A percentile compares a stretch with the other conserved stretches of the same genome.
These are phyloP conservation scores for Rhodotorula taiwanensis DNA, from an alignment of 768 basidiomycete genomes.

Conservation along the genomic window DNA sequence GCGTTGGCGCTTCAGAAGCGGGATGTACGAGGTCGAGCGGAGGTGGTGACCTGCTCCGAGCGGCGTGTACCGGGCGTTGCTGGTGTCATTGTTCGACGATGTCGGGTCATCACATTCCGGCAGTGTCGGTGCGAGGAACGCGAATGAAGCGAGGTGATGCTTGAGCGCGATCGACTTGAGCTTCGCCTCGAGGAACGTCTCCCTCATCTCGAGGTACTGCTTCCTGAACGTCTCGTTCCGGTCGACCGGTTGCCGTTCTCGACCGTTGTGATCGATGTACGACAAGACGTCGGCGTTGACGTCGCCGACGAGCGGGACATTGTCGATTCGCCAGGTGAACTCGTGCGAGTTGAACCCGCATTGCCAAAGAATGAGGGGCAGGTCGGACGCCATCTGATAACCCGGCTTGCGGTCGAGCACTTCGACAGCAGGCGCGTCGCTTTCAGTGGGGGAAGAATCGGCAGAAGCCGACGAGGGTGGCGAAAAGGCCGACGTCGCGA, in stretches of 20 bases:
- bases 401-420: slow-evolving; percentile 62
- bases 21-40: slow-evolving; percentile 59
- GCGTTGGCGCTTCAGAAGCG: slow-evolving; percentile 61
- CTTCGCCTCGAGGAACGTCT: slow-evolving; percentile 25
- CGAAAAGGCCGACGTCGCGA: slow-evolving; percentile 41
- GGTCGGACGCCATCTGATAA: slow-evolving; percentile 87
- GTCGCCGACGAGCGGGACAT: slow-evolving; percentile 39
- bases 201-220: slow-evolving; percentile 31
- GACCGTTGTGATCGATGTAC: slow-evolving; percentile 17
- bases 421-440: slow-evolving; percentile 5
- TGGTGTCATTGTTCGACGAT: too few relatives aligned
- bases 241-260: slow-evolving; percentile 9
- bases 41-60: slow-evolving; percentile 57
- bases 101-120: too few relatives aligned
- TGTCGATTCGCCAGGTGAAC: slow-evolving; percentile 65
- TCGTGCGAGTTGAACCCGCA: slow-evolving; percentile 64
- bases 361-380: slow-evolving; percentile 87
- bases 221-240: slow-evolving; percentile 28
- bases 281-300: not conserved
- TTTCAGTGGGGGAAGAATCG: not conserved
- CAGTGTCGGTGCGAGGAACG: slow-evolving; percentile 9
- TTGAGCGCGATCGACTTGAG: slow-evolving; percentile 33
- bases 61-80: slow-evolving; percentile 53
- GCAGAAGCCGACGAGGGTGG: slow-evolving; percentile 6
- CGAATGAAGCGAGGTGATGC: slow-evolving; percentile 32